Evolutionary conservation across 768 basidiomycete species (phyloP), one percentile per base, ranked within the genome.

Genomic region (Kwoniella mangroviensis): DNA sequence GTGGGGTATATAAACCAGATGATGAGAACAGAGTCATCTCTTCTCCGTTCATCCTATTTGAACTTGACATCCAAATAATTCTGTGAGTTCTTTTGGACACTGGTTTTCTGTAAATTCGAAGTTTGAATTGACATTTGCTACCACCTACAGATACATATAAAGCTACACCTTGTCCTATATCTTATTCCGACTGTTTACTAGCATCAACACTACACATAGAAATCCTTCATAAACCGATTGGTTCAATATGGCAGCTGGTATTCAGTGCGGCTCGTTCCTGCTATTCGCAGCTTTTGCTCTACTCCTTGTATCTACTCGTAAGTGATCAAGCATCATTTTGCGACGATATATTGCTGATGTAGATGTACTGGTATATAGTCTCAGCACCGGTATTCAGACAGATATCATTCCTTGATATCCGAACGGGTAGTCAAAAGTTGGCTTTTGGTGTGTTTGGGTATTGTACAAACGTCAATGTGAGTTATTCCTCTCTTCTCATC

Each of bases 401-500:
- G 11, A 74, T 79, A 55, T 71, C 71, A 4, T 76, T 81, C 65
- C 68, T 81, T 3, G 58, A 79, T 56, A 60, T 81, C 28, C 11
- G 57, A 45, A 49, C 26, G 58, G 17, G 65, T 65, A 12, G 40
- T 34, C 55, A 66, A 42, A 26, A 57, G 13, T 34, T 59, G 12
- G 65, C 56, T 11, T 79, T 77, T 41, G 79, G 79, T 54, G 73
- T 73, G 3, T 81, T 81, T 26, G 79, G 79, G 17, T 81, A 79
- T 65, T 81, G 79, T 42, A 57, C 61, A 7, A 52, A 64, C 40
- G 58, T 65, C 12, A 53, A 41, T 54, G 74, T 73, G 54, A 66
- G 74, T 68, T 26, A 22, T 22, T 3, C 7, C 15, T 60, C 22
- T 52, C 28, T n/a, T n/a, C n/a, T n/a, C n/a, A n/a, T n/a, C n/a